A percentile compares a stretch with the other conserved stretches of the same genome.
Conservation (phyloP, 306 rosid species). For the Echinosophora koreensis region DNA sequence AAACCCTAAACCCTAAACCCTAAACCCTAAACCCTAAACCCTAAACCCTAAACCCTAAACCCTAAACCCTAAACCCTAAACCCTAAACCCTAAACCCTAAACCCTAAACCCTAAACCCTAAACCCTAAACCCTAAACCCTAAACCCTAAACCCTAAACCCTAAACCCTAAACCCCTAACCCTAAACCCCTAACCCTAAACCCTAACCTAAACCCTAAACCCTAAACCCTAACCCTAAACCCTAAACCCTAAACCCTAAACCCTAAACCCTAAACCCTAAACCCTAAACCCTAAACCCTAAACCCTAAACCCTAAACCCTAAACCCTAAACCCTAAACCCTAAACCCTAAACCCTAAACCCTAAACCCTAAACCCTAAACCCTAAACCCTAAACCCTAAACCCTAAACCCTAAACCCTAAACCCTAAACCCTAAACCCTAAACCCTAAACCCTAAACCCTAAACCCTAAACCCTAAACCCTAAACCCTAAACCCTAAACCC, state of each 20-base stretch:
- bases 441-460: constrained; percentile 15
- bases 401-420: neutral
- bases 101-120: constrained; percentile 26
- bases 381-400: constrained; percentile 10
- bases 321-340: constrained; percentile 24
- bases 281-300: constrained; percentile 31
- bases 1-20: constrained; percentile 26
- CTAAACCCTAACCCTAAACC: constrained; percentile 27
- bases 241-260: constrained; percentile 35
- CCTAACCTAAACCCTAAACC: constrained; percentile 4
- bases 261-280: constrained; percentile 31
- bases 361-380: constrained; percentile 7
- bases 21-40: constrained; percentile 1
- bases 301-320: constrained; percentile 35
- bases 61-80: constrained; percentile 5
- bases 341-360: constrained; percentile 13
- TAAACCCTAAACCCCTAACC: too few species aligned
- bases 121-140: constrained; percentile 36
- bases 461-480: constrained; percentile 11
- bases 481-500: neutral
- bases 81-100: constrained; percentile 18
- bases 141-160: constrained; percentile 26
- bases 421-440: constrained; percentile 9
- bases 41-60: constrained; percentile 23
- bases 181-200: too few species aligned